Percentiles rank a stretch among this genome's conserved stretches.
Evolutionary conservation across 331 rosid genomes (phyloP).

Genomic region (Arachis monticola): DNA sequence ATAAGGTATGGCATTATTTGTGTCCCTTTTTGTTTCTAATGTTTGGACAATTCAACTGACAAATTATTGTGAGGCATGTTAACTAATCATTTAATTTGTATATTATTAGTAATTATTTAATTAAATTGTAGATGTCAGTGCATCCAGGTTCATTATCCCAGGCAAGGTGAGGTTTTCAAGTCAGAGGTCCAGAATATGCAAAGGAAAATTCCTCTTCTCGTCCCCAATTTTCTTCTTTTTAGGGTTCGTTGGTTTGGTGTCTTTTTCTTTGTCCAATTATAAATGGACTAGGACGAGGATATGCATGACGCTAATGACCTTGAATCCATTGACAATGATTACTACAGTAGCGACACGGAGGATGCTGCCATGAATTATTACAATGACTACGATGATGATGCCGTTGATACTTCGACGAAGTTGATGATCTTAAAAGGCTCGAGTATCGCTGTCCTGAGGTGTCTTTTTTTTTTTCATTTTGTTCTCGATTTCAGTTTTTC

Average conservation of each 20-base stretch:
- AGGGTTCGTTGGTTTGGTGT: constrained; percentile 37
- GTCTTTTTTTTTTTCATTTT: not conserved
- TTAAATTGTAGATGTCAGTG: too few relatives aligned
- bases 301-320: constrained; percentile 42
- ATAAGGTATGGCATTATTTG: too few relatives aligned
- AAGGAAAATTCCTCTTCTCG: not conserved
- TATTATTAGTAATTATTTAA: too few relatives aligned
- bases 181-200: too few relatives aligned
- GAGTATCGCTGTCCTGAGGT: constrained; percentile 78
- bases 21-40: too few relatives aligned
- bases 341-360: constrained; percentile 74
- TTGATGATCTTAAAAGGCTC: constrained; percentile 51
- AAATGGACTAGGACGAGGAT: constrained; percentile 85
- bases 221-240: not conserved
- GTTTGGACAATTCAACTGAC: too few relatives aligned
- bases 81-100: too few relatives aligned
- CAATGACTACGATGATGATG: constrained; percentile 64
- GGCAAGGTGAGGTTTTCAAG: too few relatives aligned
- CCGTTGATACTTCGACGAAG: constrained; percentile 68
- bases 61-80: too few relatives aligned
- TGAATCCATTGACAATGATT: constrained; percentile 73
- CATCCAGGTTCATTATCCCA: too few relatives aligned
- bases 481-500: not conserved
- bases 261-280: not conserved
- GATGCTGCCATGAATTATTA: constrained; percentile 58